Base-by-base conservation (phyloP, 169 alveolate genomes). In the Fabrea salina region DNA sequence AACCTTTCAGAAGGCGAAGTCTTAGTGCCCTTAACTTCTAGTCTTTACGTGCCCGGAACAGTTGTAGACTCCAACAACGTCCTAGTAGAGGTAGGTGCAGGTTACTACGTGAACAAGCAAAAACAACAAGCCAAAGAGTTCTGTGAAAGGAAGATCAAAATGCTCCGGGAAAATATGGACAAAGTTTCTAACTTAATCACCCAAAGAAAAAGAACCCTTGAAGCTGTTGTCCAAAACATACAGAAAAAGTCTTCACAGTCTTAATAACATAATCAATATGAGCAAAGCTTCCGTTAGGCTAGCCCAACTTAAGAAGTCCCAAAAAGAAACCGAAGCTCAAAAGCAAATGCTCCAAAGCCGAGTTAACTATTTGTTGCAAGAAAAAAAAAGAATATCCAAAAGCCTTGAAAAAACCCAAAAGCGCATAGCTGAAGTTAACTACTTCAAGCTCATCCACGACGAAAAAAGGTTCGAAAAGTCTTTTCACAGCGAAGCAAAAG, bases 41-140 rank as follows among this genome's bases (percentile, higher is more conserved):
- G 84, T 58, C 68, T 89, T 19, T 89, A 89, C 59, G 85, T 89
- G 7, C 94, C 94, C 19, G 94, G 94, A 40, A 81, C 58, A 61
- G 71, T 87, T 27, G 68, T 53, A 0, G 89, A 89, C 32, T 83
- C 83, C 27, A 81, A 84, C 32, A 68, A 80, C 61, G 80, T 86
- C n/a, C 37, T 87, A 0, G 82, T 89, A 51, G 94, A 89, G 71
- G 81, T 89, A 39, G 94, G 94, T n/a, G 88, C 92, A 25, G 89
- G 91, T n/a, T 89, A 86, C 67, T 89, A 75, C 59, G 84, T 86
- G 53, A 89, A 89, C 57, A 76, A 82, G 54, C 41, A 77, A 4
- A 32, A 72, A 35, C 91, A 82, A 3, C 83, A 83, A 35, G 88
- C 89, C 3, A 68, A 58, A 6, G 82, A 89, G 66, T 89, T 86